phyloP scores from a whole-genome alignment of 495 filamentous ascomycete genomes.

The Hypoxylon lienhwacheense region DNA sequence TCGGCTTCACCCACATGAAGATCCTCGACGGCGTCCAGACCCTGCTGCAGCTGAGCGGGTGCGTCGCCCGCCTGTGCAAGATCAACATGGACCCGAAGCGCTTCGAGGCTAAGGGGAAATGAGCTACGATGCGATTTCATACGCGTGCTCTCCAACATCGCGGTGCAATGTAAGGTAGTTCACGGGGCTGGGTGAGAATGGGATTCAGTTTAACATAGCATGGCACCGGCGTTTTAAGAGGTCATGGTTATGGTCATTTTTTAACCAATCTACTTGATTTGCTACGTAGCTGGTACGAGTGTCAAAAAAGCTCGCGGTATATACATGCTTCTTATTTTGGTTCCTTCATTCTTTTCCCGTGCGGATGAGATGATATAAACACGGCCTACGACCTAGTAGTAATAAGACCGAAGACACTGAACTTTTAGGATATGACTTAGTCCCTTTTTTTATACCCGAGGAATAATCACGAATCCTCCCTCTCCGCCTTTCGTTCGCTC shows the following conservation, averaged over 20 bases:
- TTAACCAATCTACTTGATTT: too few species aligned
- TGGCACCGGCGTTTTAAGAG: slow-evolving; percentile 33
- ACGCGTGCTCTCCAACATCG: not conserved
- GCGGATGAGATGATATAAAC: too few species aligned
- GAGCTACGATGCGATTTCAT: not conserved
- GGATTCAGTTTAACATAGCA: slow-evolving; percentile 28
- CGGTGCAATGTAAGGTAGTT: slow-evolving; percentile 1
- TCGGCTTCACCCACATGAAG: slow-evolving; percentile 99
- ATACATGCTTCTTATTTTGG: slow-evolving; percentile 6
- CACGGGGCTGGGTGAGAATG: too few species aligned
- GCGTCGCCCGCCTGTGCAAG: slow-evolving; percentile 83
- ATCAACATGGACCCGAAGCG: slow-evolving; percentile 92
- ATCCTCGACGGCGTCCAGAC: slow-evolving; percentile 97
- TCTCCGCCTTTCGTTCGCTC: too few species aligned
- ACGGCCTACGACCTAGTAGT: slow-evolving; percentile 8
- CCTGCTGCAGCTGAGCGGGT: slow-evolving; percentile 87
- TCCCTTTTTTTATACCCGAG: too few species aligned
- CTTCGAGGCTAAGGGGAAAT: slow-evolving; percentile 62
- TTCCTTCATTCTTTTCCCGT: too few species aligned
- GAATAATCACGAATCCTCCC: too few species aligned
- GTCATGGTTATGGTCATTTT: too few species aligned
- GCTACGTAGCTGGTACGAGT: slow-evolving; percentile 6
- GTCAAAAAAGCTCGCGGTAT: slow-evolving; percentile 5
- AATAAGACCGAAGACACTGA: too few species aligned
- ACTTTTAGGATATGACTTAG: too few species aligned